These are phyloP conservation scores for Fibroporia radiculosa DNA, from an alignment of 768 basidiomycete genomes.

Conservation along the genomic window DNA sequence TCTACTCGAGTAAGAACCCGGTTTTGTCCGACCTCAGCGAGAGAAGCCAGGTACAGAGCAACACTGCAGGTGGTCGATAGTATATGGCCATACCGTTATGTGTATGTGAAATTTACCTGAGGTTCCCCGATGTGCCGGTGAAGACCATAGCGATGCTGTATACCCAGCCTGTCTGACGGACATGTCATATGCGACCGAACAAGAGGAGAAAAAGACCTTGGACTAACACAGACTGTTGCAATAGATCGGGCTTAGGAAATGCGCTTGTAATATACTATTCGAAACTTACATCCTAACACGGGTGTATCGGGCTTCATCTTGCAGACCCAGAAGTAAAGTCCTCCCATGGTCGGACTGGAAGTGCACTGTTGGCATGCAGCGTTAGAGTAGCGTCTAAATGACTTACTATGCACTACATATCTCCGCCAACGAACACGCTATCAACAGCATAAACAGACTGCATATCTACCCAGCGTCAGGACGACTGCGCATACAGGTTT, in stretches of 20 bases:
- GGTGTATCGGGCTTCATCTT: conserved; percentile 49
- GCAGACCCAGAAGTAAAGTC: conserved; percentile 58
- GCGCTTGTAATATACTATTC: background rate
- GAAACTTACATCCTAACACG: conserved; percentile 40
- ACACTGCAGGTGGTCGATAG: conserved; percentile 26
- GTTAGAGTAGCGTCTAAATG: background rate
- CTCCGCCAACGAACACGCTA: conserved; percentile 48
- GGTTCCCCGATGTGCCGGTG: conserved; percentile 51
- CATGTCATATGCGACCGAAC: background rate
- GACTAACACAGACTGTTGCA: conserved; percentile 4
- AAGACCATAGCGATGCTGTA: conserved; percentile 55
- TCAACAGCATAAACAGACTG: conserved; percentile 50
- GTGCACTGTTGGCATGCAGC: background rate
- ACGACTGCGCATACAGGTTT: background rate
- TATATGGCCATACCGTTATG: background rate
- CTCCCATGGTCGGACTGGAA: conserved; percentile 45
- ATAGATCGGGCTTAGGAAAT: background rate
- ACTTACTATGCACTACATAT: conserved; percentile 52
- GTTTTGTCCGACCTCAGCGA: conserved; percentile 41
- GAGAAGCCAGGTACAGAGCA: conserved; percentile 47
- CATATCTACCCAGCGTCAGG: conserved; percentile 30
- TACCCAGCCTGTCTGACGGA: conserved; percentile 43
- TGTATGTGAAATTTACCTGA: conserved; percentile 28
- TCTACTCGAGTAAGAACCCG: conserved; percentile 39
- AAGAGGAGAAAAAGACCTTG: background rate